phyloP scores from a whole-genome alignment of 148 eudicot species.

The Nepenthes gracilis region DNA sequence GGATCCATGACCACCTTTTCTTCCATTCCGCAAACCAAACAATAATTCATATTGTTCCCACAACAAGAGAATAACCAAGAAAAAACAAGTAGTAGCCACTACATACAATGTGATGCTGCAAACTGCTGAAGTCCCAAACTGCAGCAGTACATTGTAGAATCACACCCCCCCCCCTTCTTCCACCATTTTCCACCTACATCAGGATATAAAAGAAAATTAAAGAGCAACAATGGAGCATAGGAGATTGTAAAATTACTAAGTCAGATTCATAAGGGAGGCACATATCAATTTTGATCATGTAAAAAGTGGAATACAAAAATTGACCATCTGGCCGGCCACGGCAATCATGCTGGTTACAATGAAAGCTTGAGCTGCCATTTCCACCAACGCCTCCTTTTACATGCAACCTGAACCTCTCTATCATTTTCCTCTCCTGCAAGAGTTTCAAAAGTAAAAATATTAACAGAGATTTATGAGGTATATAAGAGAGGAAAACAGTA shows the following conservation, averaged over 20 bases:
- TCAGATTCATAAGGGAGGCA: too few relatives aligned
- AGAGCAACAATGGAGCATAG: background rate
- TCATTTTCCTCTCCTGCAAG: constrained; percentile 80
- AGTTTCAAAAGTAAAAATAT: constrained; percentile 1
- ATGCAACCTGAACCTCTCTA: constrained; percentile 66
- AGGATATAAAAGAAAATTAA: background rate
- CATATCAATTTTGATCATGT: too few relatives aligned
- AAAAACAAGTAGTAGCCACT: constrained; percentile 4
- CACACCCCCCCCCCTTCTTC: constrained; percentile 99
- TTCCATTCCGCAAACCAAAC: constrained; percentile 48
- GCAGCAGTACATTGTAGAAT: constrained; percentile 58
- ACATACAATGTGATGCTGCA: constrained; percentile 81
- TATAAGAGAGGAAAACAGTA: constrained; percentile 1
- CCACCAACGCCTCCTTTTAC: constrained; percentile 98
- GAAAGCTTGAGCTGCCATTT: constrained; percentile 68
- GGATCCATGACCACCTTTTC: constrained; percentile 72
- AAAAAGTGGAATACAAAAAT: constrained; percentile 2
- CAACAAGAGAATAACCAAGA: background rate
- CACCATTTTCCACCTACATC: constrained; percentile 22
- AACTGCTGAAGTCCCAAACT: constrained; percentile 81
- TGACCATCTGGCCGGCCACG: constrained; percentile 90
- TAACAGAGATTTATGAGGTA: background rate
- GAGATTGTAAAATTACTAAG: too few relatives aligned
- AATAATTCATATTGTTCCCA: background rate
- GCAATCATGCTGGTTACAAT: constrained; percentile 63